Evolutionary conservation across 306 rosid genomes (phyloP).

Genomic region (Prunus mongolica): DNA sequence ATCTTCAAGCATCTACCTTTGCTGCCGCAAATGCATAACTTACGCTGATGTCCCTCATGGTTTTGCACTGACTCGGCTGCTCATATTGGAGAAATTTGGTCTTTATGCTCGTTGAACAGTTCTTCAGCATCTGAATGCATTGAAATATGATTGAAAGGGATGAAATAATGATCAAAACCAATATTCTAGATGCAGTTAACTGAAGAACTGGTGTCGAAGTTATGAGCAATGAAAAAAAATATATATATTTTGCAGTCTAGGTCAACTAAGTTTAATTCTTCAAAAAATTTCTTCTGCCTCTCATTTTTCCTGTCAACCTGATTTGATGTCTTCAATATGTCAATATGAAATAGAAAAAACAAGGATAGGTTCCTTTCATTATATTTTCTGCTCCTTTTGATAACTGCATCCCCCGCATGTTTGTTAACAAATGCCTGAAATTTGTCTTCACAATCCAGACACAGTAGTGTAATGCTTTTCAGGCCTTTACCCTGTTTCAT

Average conservation of each 20-base stretch:
- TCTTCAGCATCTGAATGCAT: no score
- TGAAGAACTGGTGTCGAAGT: neutral
- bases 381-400: neutral
- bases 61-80: no score
- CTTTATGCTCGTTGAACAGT: no score
- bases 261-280: neutral
- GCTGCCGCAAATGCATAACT: no score
- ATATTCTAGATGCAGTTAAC: neutral
- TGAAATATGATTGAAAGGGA: no score
- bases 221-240: neutral
- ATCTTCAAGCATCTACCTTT: no score
- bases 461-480: neutral
- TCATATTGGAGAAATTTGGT: no score
- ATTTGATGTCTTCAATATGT: neutral
- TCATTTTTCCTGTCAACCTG: no score
- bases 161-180: neutral
- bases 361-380: slow-evolving; percentile 1
- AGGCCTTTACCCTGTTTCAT: neutral
- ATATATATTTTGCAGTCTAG: neutral
- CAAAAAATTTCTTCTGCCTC: neutral
- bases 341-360: slow-evolving; percentile 2
- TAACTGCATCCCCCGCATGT: neutral
- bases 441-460: neutral
- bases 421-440: no score
- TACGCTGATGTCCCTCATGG: no score